Percentiles rank a stretch among this genome's conserved stretches.
Conservation (phyloP, 345 rosid genomes). For the Aquilaria malaccensis region DNA sequence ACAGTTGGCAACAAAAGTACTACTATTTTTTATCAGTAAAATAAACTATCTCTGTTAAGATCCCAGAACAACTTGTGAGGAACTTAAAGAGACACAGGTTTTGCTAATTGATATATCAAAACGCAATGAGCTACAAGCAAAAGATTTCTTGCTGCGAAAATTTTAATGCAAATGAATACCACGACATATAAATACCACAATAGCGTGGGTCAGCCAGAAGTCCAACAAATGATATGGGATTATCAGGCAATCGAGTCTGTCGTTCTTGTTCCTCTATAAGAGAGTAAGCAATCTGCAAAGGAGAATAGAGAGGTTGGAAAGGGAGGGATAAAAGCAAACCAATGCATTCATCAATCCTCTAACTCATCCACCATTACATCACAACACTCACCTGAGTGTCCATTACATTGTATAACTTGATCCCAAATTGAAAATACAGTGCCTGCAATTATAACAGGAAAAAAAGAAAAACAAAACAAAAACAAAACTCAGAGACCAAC, state of each 20-base stretch:
- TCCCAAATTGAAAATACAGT: slow-evolving; percentile 84
- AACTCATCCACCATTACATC: slow-evolving; percentile 1
- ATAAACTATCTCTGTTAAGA: no score
- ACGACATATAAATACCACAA: slow-evolving; percentile 65
- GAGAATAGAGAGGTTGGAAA: neutral
- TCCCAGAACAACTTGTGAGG: no score
- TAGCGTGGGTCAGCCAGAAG: slow-evolving; percentile 96
- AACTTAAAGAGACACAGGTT: no score
- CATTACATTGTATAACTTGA: slow-evolving; percentile 70
- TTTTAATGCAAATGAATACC: slow-evolving; percentile 25
- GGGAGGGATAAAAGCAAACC: neutral
- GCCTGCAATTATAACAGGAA: slow-evolving; percentile 44
- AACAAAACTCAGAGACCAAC: slow-evolving; percentile 3
- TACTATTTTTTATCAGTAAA: no score
- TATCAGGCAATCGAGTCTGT: slow-evolving; percentile 44
- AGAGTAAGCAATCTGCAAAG: slow-evolving; percentile 69
- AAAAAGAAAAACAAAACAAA: slow-evolving; percentile 7
- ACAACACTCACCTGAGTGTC: slow-evolving; percentile 72
- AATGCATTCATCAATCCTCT: neutral
- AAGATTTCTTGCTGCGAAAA: slow-evolving; percentile 11
- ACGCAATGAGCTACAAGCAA: slow-evolving; percentile 7
- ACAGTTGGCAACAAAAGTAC: no score
- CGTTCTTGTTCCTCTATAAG: slow-evolving; percentile 94
- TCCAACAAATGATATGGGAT: slow-evolving; percentile 87
- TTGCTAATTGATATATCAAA: neutral